Base-by-base conservation (phyloP, 2,329 filamentous ascomycete species). In the Sclerotinia nivalis region DNA sequence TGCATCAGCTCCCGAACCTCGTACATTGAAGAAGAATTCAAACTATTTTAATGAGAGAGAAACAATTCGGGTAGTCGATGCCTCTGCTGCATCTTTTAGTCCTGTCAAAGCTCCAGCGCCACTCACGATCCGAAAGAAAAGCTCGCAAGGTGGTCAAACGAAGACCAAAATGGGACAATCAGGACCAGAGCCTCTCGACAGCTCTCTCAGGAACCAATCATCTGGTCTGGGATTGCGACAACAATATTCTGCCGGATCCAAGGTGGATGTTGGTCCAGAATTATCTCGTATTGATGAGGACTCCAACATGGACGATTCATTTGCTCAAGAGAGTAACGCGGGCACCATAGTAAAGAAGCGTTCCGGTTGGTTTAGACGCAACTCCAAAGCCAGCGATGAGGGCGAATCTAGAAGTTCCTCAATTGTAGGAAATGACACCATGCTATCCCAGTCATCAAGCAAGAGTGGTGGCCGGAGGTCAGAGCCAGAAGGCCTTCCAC, bases 331-430 rank as follows among this genome's bases (percentile, higher is more conserved):
- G 18, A 74, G 70, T 45, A 74, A 65, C 28, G 66, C 72, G 47
- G 73, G 75, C n/a, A 78, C 76, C 18, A 66, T 76, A 55, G 40
- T 73, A 18, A 76, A 73, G 47, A 79, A 78, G 71, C 74, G 72
- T 50, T 74, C 76, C n/a, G 73, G 70, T 50, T 79, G 77, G 78
- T 78, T 78, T 58, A 78, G 75, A 68, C 75, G 77, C 12, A 74
- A 71, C 55, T 78, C 77, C 20, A 78, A 74, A 67, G 54, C 64
- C 34, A 70, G 71, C 3, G 72, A 73, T 40, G 73, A 74, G 20
- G 72, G 72, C 31, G 73, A 75, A 20, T 70, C 68, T n/a, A 72
- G 68, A 66, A 22, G 43, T 56, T 70, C 66, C 12, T 74, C 72
- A 2, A 58, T 66, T 13, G 59, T 58, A 18, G 72, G 65, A 50